Base-by-base conservation (phyloP, 129 eudicot genomes). In the Erigeron canadensis region DNA sequence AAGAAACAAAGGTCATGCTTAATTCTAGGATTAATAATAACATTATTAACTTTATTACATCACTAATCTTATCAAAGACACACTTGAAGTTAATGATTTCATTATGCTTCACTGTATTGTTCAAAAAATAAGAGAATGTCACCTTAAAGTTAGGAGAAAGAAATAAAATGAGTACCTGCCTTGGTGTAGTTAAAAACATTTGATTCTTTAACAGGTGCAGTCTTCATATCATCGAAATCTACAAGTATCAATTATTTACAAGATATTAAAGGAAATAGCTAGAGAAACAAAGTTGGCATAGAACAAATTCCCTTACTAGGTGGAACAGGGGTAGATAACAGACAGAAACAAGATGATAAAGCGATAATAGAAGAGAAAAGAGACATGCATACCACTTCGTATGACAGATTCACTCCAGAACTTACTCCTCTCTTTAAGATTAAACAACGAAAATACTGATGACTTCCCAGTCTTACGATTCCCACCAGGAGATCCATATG, bases 361-460 rank as follows among this genome's bases (percentile, higher is more conserved):
- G 34, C 50, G 19, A 48, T 59, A 18, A 28, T 46, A 46, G 13
- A 18, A 34, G 51, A 71, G 71, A 23, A 57, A 19, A 69, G 61
- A 79, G 7, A 60, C 5, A 76, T 43, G 64, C 82, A 11, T 82
- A 92, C 98, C 96, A 74, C 74, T 86, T 60, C 96, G 88, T 55
- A 92, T 81, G 68, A 92, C 98, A 43, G 95, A 65, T 85, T 92
- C 98, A 47, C 84, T 92, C 98, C 98, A 92, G 83, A 92, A 92
- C 45, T 79, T 84, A 85, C 98, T 92, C 87, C 76, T 92, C 74
- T 89, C 91, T 85, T 80, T 92, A 74, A 92, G 98, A 77, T 87
- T 92, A 82, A 92, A 92, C 83, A 92, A 78, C 4, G 98, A 92
- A 80, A 92, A 92, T 44, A 89, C 96, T 0, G 98, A 89, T 46